Evolutionary conservation across 2,329 filamentous ascomycete species (phyloP).

Genomic region (Aspergillus novoparasiticus): DNA sequence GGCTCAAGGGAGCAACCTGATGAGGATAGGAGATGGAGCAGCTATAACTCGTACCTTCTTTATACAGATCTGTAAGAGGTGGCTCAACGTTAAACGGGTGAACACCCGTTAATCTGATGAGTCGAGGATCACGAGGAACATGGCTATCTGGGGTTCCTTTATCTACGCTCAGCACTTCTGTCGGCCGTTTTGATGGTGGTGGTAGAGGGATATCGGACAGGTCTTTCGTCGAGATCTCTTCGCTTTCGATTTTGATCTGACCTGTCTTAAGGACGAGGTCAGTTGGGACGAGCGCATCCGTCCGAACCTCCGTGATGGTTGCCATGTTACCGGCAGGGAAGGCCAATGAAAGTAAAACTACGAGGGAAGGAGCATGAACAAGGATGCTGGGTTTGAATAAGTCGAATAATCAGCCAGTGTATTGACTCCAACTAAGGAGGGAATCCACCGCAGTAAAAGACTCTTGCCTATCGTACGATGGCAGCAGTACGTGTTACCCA

Average conservation of each 20-base stretch:
- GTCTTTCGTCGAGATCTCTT: conserved; percentile 25
- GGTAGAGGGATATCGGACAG: conserved; percentile 65
- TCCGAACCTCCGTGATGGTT: conserved; percentile 28
- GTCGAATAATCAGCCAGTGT: not conserved
- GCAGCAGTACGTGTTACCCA: not conserved
- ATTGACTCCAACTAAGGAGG: not conserved
- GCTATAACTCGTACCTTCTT: conserved; percentile 51
- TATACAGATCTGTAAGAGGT: conserved; percentile 74
- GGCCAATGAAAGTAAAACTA: not conserved
- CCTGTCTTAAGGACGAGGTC: conserved; percentile 22
- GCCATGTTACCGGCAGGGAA: conserved; percentile 24
- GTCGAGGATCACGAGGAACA: conserved; percentile 75
- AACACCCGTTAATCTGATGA: conserved; percentile 83
- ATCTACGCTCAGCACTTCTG: conserved; percentile 71
- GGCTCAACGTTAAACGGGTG: conserved; percentile 93
- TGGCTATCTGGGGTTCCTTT: conserved; percentile 80
- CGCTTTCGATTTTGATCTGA: conserved; percentile 30
- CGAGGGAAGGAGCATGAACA: not conserved
- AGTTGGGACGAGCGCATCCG: conserved; percentile 17
- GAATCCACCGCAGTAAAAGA: not conserved
- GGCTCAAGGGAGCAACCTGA: not conserved
- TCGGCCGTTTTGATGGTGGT: conserved; percentile 60
- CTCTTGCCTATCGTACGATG: not conserved
- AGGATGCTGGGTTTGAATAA: not conserved
- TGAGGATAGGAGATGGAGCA: not conserved